Evolutionary conservation across 345 rosid species (phyloP).

Genomic region (Populus pruinosa): DNA sequence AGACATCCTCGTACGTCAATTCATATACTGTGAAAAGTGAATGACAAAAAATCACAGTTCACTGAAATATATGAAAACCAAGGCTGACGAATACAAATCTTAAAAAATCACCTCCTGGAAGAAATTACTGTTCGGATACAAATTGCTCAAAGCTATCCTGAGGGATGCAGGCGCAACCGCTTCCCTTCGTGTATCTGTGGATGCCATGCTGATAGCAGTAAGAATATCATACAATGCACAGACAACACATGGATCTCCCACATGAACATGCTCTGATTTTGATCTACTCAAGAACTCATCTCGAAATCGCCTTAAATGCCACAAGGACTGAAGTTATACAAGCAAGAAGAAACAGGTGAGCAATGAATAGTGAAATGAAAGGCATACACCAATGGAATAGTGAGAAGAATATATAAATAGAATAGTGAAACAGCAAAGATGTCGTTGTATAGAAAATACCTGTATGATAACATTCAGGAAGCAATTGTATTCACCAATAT

Average conservation of each 20-base stretch:
- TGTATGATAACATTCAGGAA: constrained; percentile 97
- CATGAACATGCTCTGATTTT: constrained; percentile 65
- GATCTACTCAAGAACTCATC: constrained; percentile 79
- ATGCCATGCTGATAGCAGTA: constrained; percentile 56
- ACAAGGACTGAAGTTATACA: constrained; percentile 62
- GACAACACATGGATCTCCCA: constrained; percentile 93
- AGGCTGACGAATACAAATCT: constrained; percentile 8
- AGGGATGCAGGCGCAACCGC: constrained; percentile 84
- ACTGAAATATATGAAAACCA: background rate
- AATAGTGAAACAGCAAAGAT: background rate
- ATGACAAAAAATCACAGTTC: background rate
- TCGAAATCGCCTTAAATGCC: constrained; percentile 85
- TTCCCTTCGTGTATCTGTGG: constrained; percentile 54
- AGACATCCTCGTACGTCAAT: constrained; percentile 1
- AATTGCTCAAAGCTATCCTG: constrained; percentile 82
- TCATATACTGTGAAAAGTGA: background rate
- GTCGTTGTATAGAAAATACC: constrained; percentile 32
- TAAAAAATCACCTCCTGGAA: constrained; percentile 77
- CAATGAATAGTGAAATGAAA: background rate
- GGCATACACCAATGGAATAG: background rate
- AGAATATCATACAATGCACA: constrained; percentile 79
- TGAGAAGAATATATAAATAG: background rate
- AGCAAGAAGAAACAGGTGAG: constrained; percentile 5
- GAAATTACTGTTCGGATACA: constrained; percentile 85
- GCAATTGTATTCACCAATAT: constrained; percentile 95